Conservation (phyloP, 495 filamentous ascomycete genomes). For the Trichoderma reesei region DNA sequence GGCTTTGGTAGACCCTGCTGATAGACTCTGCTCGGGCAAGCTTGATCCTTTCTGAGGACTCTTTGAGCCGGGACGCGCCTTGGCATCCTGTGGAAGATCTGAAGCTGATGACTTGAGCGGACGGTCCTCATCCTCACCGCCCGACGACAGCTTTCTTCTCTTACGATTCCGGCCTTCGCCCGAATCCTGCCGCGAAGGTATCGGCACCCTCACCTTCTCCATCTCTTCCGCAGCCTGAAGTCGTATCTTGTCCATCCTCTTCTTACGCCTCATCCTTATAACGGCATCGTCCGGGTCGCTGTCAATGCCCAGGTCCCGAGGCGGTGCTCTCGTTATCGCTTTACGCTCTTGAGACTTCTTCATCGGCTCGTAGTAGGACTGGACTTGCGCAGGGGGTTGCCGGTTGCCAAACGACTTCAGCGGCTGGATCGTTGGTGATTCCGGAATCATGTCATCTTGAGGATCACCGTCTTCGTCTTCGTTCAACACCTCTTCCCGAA, state of each 20-base stretch:
- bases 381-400: constrained; percentile 13
- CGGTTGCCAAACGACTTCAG: constrained; percentile 11
- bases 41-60: neutral
- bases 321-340: constrained; percentile 12
- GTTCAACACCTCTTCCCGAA: neutral
- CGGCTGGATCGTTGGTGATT: constrained; percentile 15
- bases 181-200: neutral
- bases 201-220: neutral
- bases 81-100: neutral
- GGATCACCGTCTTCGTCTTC: too few relatives aligned
- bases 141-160: neutral
- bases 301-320: constrained; percentile 8
- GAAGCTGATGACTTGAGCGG: neutral
- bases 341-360: constrained; percentile 26
- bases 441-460: constrained; percentile 15
- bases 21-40: neutral
- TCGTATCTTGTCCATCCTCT: neutral
- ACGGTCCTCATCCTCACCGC: neutral
- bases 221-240: neutral
- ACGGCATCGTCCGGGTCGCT: constrained; percentile 20
- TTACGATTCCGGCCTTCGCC: neutral
- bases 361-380: constrained; percentile 26
- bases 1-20: neutral
- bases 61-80: neutral
- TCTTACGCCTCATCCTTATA: neutral